Conservation (phyloP, 495 filamentous ascomycete species). For the Sporormia fimetaria region DNA sequence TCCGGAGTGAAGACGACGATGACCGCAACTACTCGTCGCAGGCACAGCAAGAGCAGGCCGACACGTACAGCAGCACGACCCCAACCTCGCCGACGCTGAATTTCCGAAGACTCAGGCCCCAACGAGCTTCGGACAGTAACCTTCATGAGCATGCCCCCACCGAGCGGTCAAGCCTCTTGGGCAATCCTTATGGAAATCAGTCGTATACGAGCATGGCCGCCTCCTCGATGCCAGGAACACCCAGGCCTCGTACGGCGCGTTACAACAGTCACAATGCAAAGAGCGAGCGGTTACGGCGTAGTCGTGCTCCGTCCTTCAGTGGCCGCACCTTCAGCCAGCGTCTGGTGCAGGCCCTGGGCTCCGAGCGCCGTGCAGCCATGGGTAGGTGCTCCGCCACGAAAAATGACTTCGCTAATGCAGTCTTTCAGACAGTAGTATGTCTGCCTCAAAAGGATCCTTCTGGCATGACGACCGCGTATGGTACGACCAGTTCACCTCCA, state of each 20-base stretch:
- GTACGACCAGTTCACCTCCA: constrained; percentile 99
- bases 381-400: constrained; percentile 3
- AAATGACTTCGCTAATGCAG: not conserved
- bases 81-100: constrained; percentile 17
- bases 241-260: constrained; percentile 17
- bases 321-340: constrained; percentile 29
- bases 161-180: constrained; percentile 23
- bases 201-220: constrained; percentile 27
- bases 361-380: constrained; percentile 5
- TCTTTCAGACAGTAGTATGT: constrained; percentile 19
- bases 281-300: constrained; percentile 25
- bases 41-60: constrained; percentile 15
- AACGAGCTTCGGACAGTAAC: constrained; percentile 16
- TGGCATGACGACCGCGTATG: constrained; percentile 72
- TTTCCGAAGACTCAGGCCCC: constrained; percentile 9
- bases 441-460: constrained; percentile 26
- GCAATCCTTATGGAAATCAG: constrained; percentile 10
- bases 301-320: constrained; percentile 28
- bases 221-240: constrained; percentile 28
- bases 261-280: constrained; percentile 22
- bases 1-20: constrained; percentile 9
- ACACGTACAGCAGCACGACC: constrained; percentile 24
- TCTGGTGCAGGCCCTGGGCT: constrained; percentile 29
- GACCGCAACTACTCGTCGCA: constrained; percentile 6
- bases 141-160: constrained; percentile 7